These are phyloP conservation scores for Calvatia gigantea DNA, from an alignment of 768 basidiomycete species.

Conservation along the genomic window DNA sequence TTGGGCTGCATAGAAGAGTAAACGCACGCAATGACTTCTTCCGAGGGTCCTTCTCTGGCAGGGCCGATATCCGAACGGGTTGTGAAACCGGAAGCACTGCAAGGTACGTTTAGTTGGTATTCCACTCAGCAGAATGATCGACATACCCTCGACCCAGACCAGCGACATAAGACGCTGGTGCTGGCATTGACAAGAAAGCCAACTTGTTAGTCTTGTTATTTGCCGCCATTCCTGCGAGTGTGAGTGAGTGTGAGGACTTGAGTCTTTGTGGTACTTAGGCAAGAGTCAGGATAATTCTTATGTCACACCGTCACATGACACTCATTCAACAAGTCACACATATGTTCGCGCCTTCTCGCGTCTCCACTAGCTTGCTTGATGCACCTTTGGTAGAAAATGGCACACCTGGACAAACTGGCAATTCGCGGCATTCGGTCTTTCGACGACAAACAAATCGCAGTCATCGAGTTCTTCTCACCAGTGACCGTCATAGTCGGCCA, in stretches of 20 bases:
- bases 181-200: constrained; percentile 87
- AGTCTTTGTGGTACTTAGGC: background rate
- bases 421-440: constrained; percentile 94
- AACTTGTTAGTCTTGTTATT: constrained; percentile 68
- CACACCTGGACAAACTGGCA: constrained; percentile 86
- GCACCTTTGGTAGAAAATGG: constrained; percentile 43
- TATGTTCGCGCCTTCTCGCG: background rate
- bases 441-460: constrained; percentile 89
- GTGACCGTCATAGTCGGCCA: constrained; percentile 98
- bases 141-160: constrained; percentile 95
- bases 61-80: constrained; percentile 99
- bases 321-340: background rate
- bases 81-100: constrained; percentile 93
- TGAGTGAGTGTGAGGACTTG: background rate
- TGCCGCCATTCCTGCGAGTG: constrained; percentile 32
- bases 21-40: constrained; percentile 83
- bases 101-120: background rate
- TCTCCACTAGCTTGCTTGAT: background rate
- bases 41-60: constrained; percentile 91
- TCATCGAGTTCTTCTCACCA: constrained; percentile 97
- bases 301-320: constrained; percentile 7
- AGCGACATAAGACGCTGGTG: constrained; percentile 95
- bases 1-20: background rate
- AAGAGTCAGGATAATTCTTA: background rate
- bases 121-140: background rate